phyloP scores from a whole-genome alignment of 2,329 filamentous ascomycete genomes.

The Ceratocystis ficicola region DNA sequence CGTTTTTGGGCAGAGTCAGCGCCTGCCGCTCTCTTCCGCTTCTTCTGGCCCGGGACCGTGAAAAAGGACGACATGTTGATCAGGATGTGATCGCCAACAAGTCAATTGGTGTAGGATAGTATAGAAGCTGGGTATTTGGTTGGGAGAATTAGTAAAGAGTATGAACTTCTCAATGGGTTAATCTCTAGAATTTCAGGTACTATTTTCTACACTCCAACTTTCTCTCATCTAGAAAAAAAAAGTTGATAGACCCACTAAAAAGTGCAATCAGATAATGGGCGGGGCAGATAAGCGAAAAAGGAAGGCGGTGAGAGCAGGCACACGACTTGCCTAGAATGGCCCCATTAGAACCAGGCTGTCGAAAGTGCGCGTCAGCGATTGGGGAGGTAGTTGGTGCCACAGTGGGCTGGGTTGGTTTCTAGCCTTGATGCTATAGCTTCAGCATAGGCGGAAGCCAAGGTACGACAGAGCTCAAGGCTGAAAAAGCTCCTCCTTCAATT shows the following conservation, averaged over 20 bases:
- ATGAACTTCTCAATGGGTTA: neutral
- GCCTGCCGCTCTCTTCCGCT: conserved; percentile 62
- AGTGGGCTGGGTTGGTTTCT: conserved; percentile 15
- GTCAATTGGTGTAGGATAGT: neutral
- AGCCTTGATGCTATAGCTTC: conserved; percentile 16
- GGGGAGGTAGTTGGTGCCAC: conserved; percentile 4
- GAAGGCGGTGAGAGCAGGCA: conserved; percentile 30
- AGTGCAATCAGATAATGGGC: conserved; percentile 21
- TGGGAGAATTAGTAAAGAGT: neutral
- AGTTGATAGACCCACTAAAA: conserved; percentile 21
- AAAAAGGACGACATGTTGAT: conserved; percentile 84
- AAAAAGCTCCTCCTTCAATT: conserved; percentile 12
- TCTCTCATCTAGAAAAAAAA: conserved; percentile 22
- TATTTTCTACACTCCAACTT: conserved; percentile 22
- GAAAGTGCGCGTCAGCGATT: conserved; percentile 20
- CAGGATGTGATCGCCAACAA: neutral
- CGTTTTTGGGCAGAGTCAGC: conserved; percentile 31
- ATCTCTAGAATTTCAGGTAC: neutral
- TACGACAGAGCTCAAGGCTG: conserved; percentile 20
- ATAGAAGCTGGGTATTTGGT: neutral
- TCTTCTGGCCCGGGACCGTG: conserved; percentile 76
- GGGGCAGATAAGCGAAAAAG: conserved; percentile 21
- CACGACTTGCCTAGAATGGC: conserved; percentile 24
- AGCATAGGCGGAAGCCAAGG: conserved; percentile 19
- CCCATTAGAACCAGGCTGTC: conserved; percentile 20